Conservation (phyloP, 768 basidiomycete species). For the Leucogyrophana mollusca region DNA sequence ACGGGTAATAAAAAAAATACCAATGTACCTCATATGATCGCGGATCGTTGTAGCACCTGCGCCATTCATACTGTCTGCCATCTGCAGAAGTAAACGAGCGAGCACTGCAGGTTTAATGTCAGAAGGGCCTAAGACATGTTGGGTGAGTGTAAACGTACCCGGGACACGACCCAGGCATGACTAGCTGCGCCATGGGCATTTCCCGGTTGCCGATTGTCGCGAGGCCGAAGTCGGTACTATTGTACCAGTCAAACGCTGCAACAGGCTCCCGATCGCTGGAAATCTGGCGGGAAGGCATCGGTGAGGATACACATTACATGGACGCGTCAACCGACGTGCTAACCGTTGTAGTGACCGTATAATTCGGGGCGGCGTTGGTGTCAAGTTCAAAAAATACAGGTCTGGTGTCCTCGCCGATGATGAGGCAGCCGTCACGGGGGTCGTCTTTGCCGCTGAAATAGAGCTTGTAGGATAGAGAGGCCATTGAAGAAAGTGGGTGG, state of each 20-base stretch:
- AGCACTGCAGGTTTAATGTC: conserved; percentile 39
- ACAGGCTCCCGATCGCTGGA: conserved; percentile 47
- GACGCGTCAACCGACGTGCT: conserved; percentile 40
- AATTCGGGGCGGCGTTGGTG: conserved; percentile 37
- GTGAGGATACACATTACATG: conserved; percentile 16
- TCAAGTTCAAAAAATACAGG: conserved; percentile 67
- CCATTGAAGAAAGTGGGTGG: conserved; percentile 23
- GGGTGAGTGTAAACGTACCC: conserved; percentile 38
- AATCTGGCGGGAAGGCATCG: conserved; percentile 36
- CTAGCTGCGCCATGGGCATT: conserved; percentile 62
- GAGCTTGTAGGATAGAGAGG: conserved; percentile 46
- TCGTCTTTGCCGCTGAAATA: conserved; percentile 72
- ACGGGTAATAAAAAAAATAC: conserved; percentile 1
- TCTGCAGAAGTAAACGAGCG: conserved; percentile 59
- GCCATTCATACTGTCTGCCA: conserved; percentile 66
- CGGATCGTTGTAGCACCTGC: conserved; percentile 45
- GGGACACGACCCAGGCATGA: conserved; percentile 48
- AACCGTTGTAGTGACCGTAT: conserved; percentile 26
- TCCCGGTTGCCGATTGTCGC: conserved; percentile 53
- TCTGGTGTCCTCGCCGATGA: conserved; percentile 64
- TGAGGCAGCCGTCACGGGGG: conserved; percentile 59
- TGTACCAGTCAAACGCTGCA: conserved; percentile 51
- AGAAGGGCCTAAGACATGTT: conserved; percentile 12
- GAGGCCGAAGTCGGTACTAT: conserved; percentile 31
- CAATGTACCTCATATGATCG: conserved; percentile 61